A percentile compares a stretch with the other conserved stretches of the same genome.
These are phyloP conservation scores for Chlamydomonas asymmetrica DNA, from an alignment of 139 green algal species.

Conservation along the genomic window DNA sequence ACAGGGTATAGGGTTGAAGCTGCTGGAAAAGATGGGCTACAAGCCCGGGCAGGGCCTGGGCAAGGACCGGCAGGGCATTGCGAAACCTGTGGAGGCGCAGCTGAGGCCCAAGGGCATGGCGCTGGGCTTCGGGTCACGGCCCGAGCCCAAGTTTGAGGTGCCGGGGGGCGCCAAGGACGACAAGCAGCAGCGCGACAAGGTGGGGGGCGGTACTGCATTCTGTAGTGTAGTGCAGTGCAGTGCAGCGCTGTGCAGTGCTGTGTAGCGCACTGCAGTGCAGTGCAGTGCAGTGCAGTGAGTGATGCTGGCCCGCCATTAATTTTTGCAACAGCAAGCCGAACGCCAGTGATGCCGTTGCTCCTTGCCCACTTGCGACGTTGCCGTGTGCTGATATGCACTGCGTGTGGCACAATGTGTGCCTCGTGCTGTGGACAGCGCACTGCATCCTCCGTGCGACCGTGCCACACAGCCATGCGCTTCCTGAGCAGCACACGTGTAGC, in stretches of 20 bases:
- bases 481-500: no score
- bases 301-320: no score
- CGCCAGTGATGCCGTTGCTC: no score
- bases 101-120: conserved; percentile 91
- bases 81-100: conserved; percentile 82
- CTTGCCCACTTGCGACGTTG: no score
- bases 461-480: no score
- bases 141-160: conserved; percentile 57
- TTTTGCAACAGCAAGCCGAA: no score
- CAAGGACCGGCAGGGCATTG: conserved; percentile 78
- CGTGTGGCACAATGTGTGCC: no score
- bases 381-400: no score
- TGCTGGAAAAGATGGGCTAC: conserved; percentile 96
- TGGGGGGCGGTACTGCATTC: background rate
- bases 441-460: no score
- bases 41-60: conserved; percentile 69
- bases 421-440: no score
- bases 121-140: conserved; percentile 85
- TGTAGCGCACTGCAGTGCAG: no score
- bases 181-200: conserved; percentile 28
- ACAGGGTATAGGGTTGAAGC: conserved; percentile 90
- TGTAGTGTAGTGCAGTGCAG: background rate
- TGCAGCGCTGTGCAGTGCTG: background rate
- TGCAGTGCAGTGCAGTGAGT: no score
- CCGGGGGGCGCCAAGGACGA: conserved; percentile 13